A percentile compares a stretch with the other conserved stretches of the same genome.
These are phyloP conservation scores for Leccinum subgranulosum DNA, from an alignment of 768 basidiomycete genomes.

Conservation along the genomic window DNA sequence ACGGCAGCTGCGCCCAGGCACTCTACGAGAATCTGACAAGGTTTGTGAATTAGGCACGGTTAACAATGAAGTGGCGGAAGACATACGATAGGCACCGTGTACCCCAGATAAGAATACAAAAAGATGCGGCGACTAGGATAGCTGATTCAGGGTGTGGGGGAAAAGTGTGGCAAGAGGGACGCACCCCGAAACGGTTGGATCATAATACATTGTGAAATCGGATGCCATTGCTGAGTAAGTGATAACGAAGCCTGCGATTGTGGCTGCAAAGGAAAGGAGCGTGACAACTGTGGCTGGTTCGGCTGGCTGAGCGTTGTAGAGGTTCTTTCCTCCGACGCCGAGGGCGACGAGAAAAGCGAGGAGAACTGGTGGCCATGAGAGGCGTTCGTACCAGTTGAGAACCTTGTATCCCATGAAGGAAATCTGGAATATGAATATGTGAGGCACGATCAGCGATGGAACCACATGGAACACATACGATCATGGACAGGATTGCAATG, in stretches of 20 bases:
- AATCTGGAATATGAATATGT: slow-evolving; percentile 33
- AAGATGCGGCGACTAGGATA: slow-evolving; percentile 55
- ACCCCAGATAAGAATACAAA: slow-evolving; percentile 60
- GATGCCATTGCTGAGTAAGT: slow-evolving; percentile 60
- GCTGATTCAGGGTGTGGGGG: slow-evolving; percentile 6
- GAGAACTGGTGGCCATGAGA: slow-evolving; percentile 78
- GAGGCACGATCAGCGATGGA: not conserved
- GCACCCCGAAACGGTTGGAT: slow-evolving; percentile 55
- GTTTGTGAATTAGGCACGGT: not conserved
- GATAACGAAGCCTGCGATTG: slow-evolving; percentile 70
- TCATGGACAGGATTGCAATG: slow-evolving; percentile 62
- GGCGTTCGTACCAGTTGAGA: slow-evolving; percentile 68
- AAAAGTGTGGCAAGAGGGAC: slow-evolving; percentile 3
- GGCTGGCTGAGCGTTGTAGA: slow-evolving; percentile 44
- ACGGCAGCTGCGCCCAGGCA: slow-evolving; percentile 70
- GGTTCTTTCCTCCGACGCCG: slow-evolving; percentile 71
- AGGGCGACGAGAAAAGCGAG: slow-evolving; percentile 68
- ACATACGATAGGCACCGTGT: slow-evolving; percentile 58
- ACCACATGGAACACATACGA: slow-evolving; percentile 36
- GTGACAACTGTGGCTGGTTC: slow-evolving; percentile 51
- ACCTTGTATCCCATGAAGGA: slow-evolving; percentile 67
- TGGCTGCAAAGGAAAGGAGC: slow-evolving; percentile 65
- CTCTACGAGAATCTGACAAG: slow-evolving; percentile 36
- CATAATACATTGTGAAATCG: slow-evolving; percentile 75
- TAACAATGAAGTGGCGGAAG: slow-evolving; percentile 15